Evolutionary conservation across 2,329 filamentous ascomycete genomes (phyloP), one percentile per base, ranked within the genome.

Genomic region (Cryphonectria naterciae): DNA sequence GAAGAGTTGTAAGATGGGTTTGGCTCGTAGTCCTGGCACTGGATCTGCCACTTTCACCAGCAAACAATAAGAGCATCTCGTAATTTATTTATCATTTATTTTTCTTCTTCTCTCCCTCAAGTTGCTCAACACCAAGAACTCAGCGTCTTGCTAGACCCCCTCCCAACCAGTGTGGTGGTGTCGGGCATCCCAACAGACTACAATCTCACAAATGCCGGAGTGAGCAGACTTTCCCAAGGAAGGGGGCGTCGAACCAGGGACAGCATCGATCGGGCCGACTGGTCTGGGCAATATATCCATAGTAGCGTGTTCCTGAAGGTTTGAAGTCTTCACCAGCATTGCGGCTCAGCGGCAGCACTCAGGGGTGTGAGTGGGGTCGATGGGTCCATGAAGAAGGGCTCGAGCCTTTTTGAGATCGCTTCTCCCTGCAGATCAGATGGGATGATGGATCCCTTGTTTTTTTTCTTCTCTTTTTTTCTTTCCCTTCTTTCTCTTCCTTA

Each of bases 1-100:
- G 84, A 90, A 75, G 84, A 89, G 70, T 77, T 88, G 74, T 87
- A 81, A 78, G 69, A 37, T 32, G 56, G 13, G 6, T n/a, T n/a
- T 46, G 43, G 32, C 46, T 64, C 22, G 35, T 54, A 62, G 37
- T 41, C 41, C 32, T 56, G 52, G 67, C 67, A 41, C 54, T 62
- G 63, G 19, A 17, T 35, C 19, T 60, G 60, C 46, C 32, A 37
- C 25, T 62, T 19, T 39, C 25, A 22, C 41, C 49, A 56, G 35
- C 64, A 37, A 64, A n/a, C 58, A 65, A 60, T 41, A 32, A 60
- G n/a, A 25, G 43, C 41, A 60, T 10, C 7, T 8, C 49, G 37
- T 46, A 63, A 13, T 61, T 13, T 41, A 13, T 13, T 46, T 32
- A n/a, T 61, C 4, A 32, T 41, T 39, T 13, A 13, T n/a, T n/a